Conservation (phyloP, 2,329 filamentous ascomycete genomes). For the Fusarium graminum region DNA sequence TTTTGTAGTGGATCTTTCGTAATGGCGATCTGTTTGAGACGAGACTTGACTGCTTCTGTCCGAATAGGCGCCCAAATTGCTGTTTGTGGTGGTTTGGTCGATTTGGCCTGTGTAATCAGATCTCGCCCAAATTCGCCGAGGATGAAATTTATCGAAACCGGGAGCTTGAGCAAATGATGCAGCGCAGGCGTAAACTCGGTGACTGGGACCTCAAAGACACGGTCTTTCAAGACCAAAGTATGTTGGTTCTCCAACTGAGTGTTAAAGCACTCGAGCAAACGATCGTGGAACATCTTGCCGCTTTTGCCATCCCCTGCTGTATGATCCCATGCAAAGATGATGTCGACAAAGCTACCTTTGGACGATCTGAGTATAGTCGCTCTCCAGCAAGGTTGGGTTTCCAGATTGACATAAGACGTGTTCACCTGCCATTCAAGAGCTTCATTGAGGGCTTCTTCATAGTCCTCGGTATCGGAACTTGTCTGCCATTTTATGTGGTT, state of each 20-base stretch:
- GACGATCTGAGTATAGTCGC: not conserved
- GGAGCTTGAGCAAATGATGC: constrained; percentile 8
- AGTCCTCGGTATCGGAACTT: not conserved
- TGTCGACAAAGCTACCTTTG: constrained; percentile 8
- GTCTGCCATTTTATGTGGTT: constrained; percentile 27
- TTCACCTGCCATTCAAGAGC: constrained; percentile 18
- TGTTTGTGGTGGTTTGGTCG: not conserved
- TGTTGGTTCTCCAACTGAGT: not conserved
- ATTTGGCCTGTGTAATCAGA: not conserved
- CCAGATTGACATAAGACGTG: constrained; percentile 7
- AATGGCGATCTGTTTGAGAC: not conserved
- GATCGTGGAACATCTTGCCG: constrained; percentile 21
- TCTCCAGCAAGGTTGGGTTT: constrained; percentile 17
- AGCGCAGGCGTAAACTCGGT: constrained; percentile 9
- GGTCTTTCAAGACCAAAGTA: not conserved
- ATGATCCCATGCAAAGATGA: constrained; percentile 35
- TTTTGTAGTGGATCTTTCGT: not conserved
- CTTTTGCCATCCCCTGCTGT: constrained; percentile 29
- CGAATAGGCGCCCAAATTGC: constrained; percentile 24
- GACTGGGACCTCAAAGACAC: constrained; percentile 13
- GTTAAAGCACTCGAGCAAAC: constrained; percentile 12
- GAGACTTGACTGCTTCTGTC: not conserved
- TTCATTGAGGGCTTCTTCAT: not conserved
- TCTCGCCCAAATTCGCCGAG: not conserved
- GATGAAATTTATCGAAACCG: not conserved